Conservation (phyloP, 106 monocot genomes). For the Cymbidium sinense region DNA sequence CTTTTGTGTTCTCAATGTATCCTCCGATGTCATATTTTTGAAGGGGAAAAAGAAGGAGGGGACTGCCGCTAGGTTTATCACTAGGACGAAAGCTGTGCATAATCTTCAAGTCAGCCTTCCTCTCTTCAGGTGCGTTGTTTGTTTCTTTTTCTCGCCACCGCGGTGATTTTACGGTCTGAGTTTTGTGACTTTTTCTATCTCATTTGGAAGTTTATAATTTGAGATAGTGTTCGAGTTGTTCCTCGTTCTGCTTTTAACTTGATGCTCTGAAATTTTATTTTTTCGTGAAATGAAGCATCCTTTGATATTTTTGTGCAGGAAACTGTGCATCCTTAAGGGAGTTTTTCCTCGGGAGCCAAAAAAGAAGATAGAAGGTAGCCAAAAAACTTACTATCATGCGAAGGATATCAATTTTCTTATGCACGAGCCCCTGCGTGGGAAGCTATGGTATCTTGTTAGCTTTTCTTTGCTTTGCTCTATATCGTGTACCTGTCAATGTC, state of each 20-base stretch:
- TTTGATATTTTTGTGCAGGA: constrained; percentile 34
- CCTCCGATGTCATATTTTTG: not conserved
- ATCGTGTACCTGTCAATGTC: no score
- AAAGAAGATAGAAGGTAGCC: constrained; percentile 85
- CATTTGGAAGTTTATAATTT: not conserved
- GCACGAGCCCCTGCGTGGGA: constrained; percentile 79
- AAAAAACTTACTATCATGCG: constrained; percentile 90
- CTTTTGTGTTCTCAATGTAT: not conserved
- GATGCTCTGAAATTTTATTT: not conserved
- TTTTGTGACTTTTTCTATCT: not conserved
- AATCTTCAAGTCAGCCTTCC: constrained; percentile 70
- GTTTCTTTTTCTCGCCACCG: not conserved
- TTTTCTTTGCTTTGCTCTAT: not conserved
- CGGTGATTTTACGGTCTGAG: not conserved
- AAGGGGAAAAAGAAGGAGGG: constrained; percentile 98
- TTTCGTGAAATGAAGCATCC: not conserved
- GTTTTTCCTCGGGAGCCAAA: constrained; percentile 84
- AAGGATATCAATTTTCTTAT: constrained; percentile 79
- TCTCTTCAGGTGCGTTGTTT: constrained; percentile 51
- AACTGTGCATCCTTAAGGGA: constrained; percentile 90
- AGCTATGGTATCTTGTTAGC: constrained; percentile 45
- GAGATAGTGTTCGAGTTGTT: not conserved
- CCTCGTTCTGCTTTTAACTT: not conserved
- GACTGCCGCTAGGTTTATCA: constrained; percentile 89
- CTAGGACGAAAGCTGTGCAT: constrained; percentile 74